phyloP scores from a whole-genome alignment of 768 basidiomycete genomes.

The Termitomyces sp. region DNA sequence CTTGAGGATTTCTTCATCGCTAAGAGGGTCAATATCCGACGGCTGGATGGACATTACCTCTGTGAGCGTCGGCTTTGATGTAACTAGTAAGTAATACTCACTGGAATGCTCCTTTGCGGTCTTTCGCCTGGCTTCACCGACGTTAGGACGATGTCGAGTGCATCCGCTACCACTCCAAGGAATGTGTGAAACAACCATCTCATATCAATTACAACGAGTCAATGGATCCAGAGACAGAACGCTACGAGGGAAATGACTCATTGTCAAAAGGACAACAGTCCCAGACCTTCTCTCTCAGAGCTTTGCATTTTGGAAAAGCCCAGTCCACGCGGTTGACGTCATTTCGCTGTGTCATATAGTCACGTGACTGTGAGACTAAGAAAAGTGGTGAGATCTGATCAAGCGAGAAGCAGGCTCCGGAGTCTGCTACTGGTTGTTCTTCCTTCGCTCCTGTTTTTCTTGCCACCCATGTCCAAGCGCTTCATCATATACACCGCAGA shows the following conservation, averaged over 20 bases:
- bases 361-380: conserved; percentile 15
- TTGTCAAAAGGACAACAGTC: too few species aligned
- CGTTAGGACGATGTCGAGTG: not conserved
- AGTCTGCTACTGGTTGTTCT: not conserved
- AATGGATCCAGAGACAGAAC: too few species aligned
- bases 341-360: too few species aligned
- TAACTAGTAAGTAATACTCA: not conserved
- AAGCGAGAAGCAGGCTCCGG: not conserved
- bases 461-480: conserved; percentile 59
- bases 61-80: too few species aligned
- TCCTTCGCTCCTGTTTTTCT: conserved; percentile 1
- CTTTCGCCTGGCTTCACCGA: not conserved
- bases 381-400: conserved; percentile 13
- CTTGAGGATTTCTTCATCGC: conserved; percentile 1
- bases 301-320: too few species aligned
- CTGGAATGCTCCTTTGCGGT: not conserved
- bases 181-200: not conserved
- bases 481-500: conserved; percentile 71
- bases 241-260: too few species aligned
- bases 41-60: too few species aligned
- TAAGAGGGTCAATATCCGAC: conserved; percentile 3
- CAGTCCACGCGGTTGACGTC: too few species aligned
- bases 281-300: too few species aligned
- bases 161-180: not conserved
- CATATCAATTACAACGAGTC: too few species aligned